Conservation (phyloP, 352 stramenopile species). For the Globisporangium polare region DNA sequence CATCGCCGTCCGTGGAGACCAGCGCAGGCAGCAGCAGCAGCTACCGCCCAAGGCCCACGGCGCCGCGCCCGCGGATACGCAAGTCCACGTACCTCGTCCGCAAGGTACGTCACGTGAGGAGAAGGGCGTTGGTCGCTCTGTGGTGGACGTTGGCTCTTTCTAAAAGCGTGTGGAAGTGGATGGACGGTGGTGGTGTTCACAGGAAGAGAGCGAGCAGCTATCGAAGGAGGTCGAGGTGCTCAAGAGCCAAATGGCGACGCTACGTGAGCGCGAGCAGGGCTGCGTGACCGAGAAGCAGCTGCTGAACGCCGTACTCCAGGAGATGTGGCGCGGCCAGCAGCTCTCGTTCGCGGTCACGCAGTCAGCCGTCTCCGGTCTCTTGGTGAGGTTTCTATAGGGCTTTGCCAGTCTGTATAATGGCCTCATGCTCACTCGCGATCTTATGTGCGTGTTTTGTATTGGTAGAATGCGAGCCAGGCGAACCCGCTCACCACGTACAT, state of each 20-base stretch:
- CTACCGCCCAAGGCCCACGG: too few species aligned
- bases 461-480: neutral
- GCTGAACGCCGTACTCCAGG: neutral
- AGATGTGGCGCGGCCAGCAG: neutral
- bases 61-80: neutral
- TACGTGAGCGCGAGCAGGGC: neutral
- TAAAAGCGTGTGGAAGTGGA: neutral
- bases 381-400: neutral
- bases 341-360: neutral
- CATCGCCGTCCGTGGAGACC: too few species aligned
- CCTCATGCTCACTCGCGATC: neutral
- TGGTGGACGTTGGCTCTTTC: neutral
- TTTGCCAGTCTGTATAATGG: neutral
- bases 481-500: conserved; percentile 36
- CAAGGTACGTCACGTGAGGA: neutral
- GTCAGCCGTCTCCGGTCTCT: conserved; percentile 21
- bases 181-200: too few species aligned
- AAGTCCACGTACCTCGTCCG: neutral
- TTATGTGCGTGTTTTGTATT: neutral
- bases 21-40: too few species aligned
- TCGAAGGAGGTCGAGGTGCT: neutral
- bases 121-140: too few species aligned
- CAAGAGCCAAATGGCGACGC: neutral
- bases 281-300: neutral
- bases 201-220: neutral